Percentiles rank a stretch among this genome's conserved stretches.
Conservation (phyloP, 441 rosid species). For the Erodium chrysanthum region DNA sequence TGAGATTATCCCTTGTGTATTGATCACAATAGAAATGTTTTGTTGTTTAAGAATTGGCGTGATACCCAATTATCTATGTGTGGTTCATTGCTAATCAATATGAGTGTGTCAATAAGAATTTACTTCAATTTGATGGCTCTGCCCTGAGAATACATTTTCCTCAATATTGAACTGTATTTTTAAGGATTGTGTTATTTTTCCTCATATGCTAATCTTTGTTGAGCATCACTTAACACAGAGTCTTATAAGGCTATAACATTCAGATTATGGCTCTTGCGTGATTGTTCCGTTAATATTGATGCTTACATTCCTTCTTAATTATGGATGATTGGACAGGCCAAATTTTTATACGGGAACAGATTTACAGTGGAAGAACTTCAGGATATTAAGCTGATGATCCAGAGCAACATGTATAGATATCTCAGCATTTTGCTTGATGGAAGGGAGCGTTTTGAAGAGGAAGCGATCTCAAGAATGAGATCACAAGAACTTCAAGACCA, state of each 20-base stretch:
- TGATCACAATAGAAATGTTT: not conserved
- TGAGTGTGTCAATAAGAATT: not conserved
- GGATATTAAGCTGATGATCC: slow-evolving; percentile 93
- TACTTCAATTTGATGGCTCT: not conserved
- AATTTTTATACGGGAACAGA: slow-evolving; percentile 89
- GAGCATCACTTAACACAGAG: not conserved
- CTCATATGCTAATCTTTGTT: not conserved
- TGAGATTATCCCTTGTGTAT: not conserved
- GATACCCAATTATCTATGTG: not conserved
- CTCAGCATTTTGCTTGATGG: slow-evolving; percentile 95
- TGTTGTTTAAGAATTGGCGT: not conserved
- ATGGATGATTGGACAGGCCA: slow-evolving; percentile 55
- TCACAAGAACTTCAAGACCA: slow-evolving; percentile 35
- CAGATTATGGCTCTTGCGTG: not conserved
- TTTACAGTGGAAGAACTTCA: slow-evolving; percentile 72
- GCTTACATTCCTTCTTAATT: slow-evolving; percentile 5
- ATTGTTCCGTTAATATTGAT: not conserved
- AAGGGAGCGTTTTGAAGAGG: slow-evolving; percentile 98
- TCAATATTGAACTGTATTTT: not conserved
- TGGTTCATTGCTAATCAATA: not conserved
- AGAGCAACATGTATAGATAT: slow-evolving; percentile 94
- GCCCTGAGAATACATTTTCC: not conserved
- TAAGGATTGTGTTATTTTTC: too few species aligned
- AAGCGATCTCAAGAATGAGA: slow-evolving; percentile 43
- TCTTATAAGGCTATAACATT: not conserved